Conservation (phyloP, 202 grass and related monocot species). For the Panicum virgatum region DNA sequence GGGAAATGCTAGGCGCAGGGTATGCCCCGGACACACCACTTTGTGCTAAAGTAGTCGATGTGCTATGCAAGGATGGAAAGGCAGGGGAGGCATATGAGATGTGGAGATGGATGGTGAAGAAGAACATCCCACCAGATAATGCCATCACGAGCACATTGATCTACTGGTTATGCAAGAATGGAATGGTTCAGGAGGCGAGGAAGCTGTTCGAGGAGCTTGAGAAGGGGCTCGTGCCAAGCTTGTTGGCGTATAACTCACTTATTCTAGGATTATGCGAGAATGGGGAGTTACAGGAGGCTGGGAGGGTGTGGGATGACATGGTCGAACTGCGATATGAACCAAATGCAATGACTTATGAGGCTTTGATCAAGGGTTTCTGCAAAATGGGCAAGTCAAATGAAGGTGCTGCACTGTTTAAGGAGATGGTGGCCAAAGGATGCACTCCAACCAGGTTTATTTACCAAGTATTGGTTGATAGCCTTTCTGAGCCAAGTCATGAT, state of each 20-base stretch:
- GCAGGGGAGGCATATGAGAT: conserved; percentile 55
- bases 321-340: conserved; percentile 58
- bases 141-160: conserved; percentile 53
- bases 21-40: conserved; percentile 38
- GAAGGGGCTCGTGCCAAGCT: conserved; percentile 46
- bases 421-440: conserved; percentile 62
- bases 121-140: conserved; percentile 68
- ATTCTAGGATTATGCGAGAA: conserved; percentile 71
- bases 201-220: conserved; percentile 69
- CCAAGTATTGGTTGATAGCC: conserved; percentile 42
- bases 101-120: conserved; percentile 67
- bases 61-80: conserved; percentile 59
- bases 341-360: conserved; percentile 66
- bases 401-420: conserved; percentile 53
- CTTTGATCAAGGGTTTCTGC: conserved; percentile 72
- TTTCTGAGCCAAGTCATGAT: conserved; percentile 41
- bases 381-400: conserved; percentile 61
- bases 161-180: conserved; percentile 75
- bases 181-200: conserved; percentile 55
- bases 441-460: conserved; percentile 46
- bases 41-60: conserved; percentile 70
- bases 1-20: conserved; percentile 60
- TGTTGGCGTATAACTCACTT: conserved; percentile 72
- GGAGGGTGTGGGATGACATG: conserved; percentile 76
- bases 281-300: conserved; percentile 64